phyloP scores from a whole-genome alignment of 2,329 filamentous ascomycete genomes.

The Diaporthe humulicola region DNA sequence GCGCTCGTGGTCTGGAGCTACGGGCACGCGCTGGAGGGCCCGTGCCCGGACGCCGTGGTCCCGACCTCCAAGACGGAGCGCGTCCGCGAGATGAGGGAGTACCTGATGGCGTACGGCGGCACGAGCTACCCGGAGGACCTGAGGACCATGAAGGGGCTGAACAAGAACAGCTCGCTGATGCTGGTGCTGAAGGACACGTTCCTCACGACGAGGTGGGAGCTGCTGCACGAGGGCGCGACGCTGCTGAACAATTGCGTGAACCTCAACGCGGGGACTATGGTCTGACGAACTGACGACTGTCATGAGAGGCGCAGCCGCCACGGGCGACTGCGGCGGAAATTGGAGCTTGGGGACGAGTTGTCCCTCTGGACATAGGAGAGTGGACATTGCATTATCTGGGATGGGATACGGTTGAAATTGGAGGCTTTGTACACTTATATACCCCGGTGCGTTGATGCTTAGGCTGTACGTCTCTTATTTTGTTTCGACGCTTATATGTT shows the following conservation, averaged over 20 bases:
- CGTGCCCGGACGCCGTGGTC: conserved; percentile 66
- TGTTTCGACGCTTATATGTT: conserved; percentile 1
- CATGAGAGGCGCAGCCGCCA: background rate
- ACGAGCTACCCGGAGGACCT: conserved; percentile 84
- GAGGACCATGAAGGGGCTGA: conserved; percentile 79
- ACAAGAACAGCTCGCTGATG: conserved; percentile 84
- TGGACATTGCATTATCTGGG: background rate
- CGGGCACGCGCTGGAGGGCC: conserved; percentile 89
- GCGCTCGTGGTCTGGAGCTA: conserved; percentile 95
- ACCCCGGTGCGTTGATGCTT: conserved; percentile 41
- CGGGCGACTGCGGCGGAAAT: background rate
- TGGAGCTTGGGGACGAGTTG: background rate
- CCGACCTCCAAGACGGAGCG: conserved; percentile 75
- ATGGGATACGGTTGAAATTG: conserved; percentile 1
- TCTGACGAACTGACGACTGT: conserved; percentile 47
- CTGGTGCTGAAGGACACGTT: conserved; percentile 88
- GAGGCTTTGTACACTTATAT: conserved; percentile 41
- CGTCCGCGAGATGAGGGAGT: conserved; percentile 83
- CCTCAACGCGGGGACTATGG: conserved; percentile 55
- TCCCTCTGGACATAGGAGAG: background rate
- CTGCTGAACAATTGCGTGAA: conserved; percentile 86
- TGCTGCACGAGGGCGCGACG: conserved; percentile 87
- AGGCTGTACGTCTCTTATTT: conserved; percentile 6
- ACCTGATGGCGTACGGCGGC: conserved; percentile 78
- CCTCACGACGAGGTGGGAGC: conserved; percentile 87